A percentile compares a stretch with the other conserved stretches of the same genome.
These are phyloP conservation scores for Paspalum vaginatum DNA, from an alignment of 176 grass and related monocot species.

Conservation along the genomic window DNA sequence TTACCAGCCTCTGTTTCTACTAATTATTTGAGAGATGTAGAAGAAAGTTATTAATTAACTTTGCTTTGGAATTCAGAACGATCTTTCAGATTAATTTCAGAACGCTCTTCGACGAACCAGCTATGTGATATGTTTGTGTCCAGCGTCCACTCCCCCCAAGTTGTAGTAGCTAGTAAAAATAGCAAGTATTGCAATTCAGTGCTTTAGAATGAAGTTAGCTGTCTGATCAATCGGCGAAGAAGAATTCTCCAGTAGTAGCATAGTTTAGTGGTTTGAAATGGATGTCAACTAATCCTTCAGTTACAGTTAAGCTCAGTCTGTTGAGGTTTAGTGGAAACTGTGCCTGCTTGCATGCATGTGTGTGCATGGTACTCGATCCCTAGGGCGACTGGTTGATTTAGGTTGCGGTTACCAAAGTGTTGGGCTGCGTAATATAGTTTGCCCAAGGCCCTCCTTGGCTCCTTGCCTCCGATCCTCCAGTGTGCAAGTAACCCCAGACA, in stretches of 20 bases:
- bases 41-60: background rate
- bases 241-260: background rate
- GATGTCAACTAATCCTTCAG: slow-evolving; percentile 65
- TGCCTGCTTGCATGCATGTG: slow-evolving; percentile 54
- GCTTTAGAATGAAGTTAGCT: background rate
- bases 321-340: slow-evolving; percentile 47
- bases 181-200: background rate
- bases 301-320: slow-evolving; percentile 46
- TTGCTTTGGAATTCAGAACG: background rate
- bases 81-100: background rate
- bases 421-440: slow-evolving; percentile 40
- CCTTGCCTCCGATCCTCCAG: slow-evolving; percentile 16
- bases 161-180: background rate
- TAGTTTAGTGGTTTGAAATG: slow-evolving; percentile 29
- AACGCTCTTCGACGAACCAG: background rate
- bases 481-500: slow-evolving; percentile 17
- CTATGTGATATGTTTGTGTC: background rate
- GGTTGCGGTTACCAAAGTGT: slow-evolving; percentile 33
- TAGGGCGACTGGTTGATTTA: slow-evolving; percentile 47
- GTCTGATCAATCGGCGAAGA: background rate
- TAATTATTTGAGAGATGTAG: background rate
- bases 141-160: background rate
- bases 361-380: slow-evolving; percentile 44
- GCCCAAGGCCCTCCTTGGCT: background rate
- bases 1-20: background rate